A percentile compares a stretch with the other conserved stretches of the same genome.
These are phyloP conservation scores for Hypseocharis bilobata DNA, from an alignment of 441 rosid genomes.

Conservation along the genomic window DNA sequence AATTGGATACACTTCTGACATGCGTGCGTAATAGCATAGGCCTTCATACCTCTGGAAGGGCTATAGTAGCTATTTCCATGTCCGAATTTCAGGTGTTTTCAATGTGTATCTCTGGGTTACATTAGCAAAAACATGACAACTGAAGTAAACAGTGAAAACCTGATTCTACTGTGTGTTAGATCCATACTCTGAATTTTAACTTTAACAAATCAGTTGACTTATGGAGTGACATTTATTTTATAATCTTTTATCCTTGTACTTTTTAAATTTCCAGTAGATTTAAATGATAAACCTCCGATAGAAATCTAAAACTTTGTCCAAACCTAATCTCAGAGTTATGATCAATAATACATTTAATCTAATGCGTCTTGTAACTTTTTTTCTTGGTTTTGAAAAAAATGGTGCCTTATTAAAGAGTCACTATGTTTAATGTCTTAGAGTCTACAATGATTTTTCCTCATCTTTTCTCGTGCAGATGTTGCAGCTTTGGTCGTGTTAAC, in stretches of 20 bases:
- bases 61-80: neutral
- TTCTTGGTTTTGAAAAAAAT: neutral
- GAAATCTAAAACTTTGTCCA: neutral
- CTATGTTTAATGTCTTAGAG: neutral
- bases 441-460: constrained; percentile 3
- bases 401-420: neutral
- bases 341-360: neutral
- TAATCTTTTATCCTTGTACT: neutral
- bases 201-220: neutral
- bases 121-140: neutral
- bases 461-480: constrained; percentile 43
- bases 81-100: too few species aligned
- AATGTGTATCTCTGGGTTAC: too few species aligned
- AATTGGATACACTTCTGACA: neutral
- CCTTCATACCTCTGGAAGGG: neutral
- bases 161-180: neutral
- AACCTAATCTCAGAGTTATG: neutral
- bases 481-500: constrained; percentile 55
- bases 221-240: neutral
- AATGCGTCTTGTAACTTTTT: neutral
- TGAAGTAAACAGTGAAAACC: neutral
- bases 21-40: neutral
- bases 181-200: neutral
- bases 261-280: neutral
- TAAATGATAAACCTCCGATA: neutral